phyloP scores from a whole-genome alignment of 371 early-diverging fungal species.

The Sporodiniella umbellata region DNA sequence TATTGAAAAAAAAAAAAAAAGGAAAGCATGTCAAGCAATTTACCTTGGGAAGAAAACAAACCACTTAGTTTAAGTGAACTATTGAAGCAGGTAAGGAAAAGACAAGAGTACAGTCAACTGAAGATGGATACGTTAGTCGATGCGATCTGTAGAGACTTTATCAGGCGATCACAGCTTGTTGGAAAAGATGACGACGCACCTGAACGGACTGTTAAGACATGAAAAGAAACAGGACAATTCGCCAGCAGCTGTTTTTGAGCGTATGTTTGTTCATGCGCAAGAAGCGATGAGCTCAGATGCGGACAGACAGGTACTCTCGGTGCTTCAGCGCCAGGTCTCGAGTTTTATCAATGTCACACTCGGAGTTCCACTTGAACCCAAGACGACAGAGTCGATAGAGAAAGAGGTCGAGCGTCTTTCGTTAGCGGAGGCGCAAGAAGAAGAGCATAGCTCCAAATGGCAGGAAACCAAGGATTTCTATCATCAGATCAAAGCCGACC shows the following conservation, averaged over 20 bases:
- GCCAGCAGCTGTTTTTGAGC: constrained; percentile 14
- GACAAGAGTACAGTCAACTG: no score
- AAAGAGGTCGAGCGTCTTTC: constrained; percentile 20
- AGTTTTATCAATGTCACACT: constrained; percentile 23
- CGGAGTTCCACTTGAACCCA: constrained; percentile 12
- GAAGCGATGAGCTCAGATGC: constrained; percentile 33
- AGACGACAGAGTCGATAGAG: constrained; percentile 1
- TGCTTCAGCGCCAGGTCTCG: constrained; percentile 14
- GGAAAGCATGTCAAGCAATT: background rate
- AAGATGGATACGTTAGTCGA: constrained; percentile 13
- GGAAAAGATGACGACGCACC: constrained; percentile 18
- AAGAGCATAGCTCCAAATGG: constrained; percentile 8
- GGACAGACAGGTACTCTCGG: constrained; percentile 38
- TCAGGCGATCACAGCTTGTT: constrained; percentile 5
- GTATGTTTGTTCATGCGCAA: constrained; percentile 35
- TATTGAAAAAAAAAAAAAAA: no score
- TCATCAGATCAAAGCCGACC: constrained; percentile 8
- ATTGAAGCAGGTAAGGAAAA: constrained; percentile 15
- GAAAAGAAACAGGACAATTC: constrained; percentile 5
- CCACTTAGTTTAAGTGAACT: constrained; percentile 19
- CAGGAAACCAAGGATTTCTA: constrained; percentile 5
- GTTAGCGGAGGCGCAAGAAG: constrained; percentile 14
- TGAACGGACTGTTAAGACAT: constrained; percentile 15
- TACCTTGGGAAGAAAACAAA: constrained; percentile 20
- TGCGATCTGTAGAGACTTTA: constrained; percentile 20